Conservation (phyloP, 78 protist genomes). For the Dictyostelium purpureum region DNA sequence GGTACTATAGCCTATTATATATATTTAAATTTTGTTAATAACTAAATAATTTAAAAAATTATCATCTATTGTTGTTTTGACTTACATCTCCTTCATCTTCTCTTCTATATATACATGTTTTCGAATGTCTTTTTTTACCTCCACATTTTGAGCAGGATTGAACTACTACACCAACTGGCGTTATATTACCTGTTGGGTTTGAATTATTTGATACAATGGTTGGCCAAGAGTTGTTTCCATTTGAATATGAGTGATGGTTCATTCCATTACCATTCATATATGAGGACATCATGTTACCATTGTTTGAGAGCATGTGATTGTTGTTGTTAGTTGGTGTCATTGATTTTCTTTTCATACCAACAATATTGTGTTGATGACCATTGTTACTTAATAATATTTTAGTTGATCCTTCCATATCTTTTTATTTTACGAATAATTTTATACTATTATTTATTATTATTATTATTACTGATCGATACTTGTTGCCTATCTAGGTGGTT, state of each 20-base stretch:
- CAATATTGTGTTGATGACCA: not conserved
- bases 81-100: conserved; percentile 42
- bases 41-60: not conserved
- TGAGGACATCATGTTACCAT: not conserved
- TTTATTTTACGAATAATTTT: not conserved
- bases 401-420: conserved; percentile 17
- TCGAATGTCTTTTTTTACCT: conserved; percentile 44
- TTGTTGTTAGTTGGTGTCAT: not conserved
- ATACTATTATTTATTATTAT: not conserved
- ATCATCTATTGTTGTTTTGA: not conserved
- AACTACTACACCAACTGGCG: conserved; percentile 12
- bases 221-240: not conserved
- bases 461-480: not conserved
- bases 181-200: not conserved
- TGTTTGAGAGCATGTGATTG: not conserved
- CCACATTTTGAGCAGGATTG: conserved; percentile 56
- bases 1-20: not conserved
- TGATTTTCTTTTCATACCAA: conserved; percentile 15
- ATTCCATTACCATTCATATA: not conserved
- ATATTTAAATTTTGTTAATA: not conserved
- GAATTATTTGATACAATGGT: not conserved
- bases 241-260: not conserved
- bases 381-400: conserved; percentile 5
- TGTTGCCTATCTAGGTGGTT: not conserved
- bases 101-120: conserved; percentile 45